phyloP scores from a whole-genome alignment of 805 yeast genomes.

The Priceomyces haplophilus region DNA sequence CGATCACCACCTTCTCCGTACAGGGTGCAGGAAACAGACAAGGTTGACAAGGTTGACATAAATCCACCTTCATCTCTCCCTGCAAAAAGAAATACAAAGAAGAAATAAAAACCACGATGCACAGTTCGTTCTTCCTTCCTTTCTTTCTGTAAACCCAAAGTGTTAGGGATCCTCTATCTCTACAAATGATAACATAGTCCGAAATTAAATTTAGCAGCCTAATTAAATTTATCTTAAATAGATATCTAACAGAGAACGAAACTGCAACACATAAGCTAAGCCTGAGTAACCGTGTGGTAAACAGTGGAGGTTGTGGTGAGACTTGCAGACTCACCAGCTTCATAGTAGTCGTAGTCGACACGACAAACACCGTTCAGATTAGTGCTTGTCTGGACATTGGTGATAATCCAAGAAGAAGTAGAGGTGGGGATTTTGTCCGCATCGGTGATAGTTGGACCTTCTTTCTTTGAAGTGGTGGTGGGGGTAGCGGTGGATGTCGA shows the following conservation, averaged over 20 bases:
- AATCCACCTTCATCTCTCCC: too few species aligned
- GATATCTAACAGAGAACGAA: neutral
- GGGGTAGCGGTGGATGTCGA: constrained; percentile 6
- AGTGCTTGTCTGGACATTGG: constrained; percentile 26
- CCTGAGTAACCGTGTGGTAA: constrained; percentile 30
- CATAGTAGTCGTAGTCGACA: constrained; percentile 38
- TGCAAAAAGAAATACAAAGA: too few species aligned
- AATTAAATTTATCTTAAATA: too few species aligned
- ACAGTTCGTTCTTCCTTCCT: too few species aligned
- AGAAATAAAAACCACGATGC: too few species aligned
- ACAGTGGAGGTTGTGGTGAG: constrained; percentile 37
- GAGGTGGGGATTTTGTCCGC: constrained; percentile 23
- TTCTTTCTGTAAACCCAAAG: too few species aligned
- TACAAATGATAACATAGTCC: too few species aligned
- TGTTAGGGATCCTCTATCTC: too few species aligned
- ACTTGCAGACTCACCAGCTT: constrained; percentile 25
- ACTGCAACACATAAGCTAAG: constrained; percentile 3
- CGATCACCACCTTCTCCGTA: too few species aligned
- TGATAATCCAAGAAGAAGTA: constrained; percentile 33
- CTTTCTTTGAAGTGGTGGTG: constrained; percentile 10
- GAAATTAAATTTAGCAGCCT: too few species aligned
- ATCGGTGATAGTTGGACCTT: constrained; percentile 29
- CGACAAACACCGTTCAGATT: constrained; percentile 30
- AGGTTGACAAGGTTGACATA: too few species aligned
- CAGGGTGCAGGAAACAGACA: too few species aligned